Conservation (phyloP, 768 basidiomycete genomes). For the Stropharia rugosoannulata region DNA sequence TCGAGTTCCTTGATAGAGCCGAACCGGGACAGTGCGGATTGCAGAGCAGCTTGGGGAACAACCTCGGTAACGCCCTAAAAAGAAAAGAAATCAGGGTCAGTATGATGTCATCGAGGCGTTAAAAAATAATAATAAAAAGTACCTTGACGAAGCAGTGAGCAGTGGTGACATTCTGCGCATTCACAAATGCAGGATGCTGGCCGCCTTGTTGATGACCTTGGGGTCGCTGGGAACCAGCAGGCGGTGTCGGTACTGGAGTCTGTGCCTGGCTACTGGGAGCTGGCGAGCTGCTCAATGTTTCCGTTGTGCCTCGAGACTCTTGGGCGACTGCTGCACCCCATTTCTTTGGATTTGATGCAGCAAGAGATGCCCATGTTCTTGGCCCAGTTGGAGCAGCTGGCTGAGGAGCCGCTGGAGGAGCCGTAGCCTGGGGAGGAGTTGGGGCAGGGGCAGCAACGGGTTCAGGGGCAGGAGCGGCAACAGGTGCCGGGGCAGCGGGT, state of each 20-base stretch:
- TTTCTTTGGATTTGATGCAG: conserved; percentile 77
- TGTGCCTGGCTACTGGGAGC: conserved; percentile 38
- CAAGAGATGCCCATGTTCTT: conserved; percentile 91
- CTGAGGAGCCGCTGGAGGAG: conserved; percentile 32
- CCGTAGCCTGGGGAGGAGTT: conserved; percentile 27
- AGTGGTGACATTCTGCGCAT: conserved; percentile 64
- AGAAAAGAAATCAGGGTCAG: conserved; percentile 5
- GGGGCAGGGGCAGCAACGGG: conserved; percentile 28
- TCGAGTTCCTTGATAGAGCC: conserved; percentile 87
- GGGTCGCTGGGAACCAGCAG: conserved; percentile 23
- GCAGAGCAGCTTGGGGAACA: conserved; percentile 52
- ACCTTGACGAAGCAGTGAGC: conserved; percentile 94
- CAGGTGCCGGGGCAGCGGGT: conserved; percentile 25
- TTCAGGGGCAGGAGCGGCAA: conserved; percentile 25
- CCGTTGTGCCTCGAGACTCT: conserved; percentile 75
- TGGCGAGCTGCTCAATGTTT: conserved; percentile 41
- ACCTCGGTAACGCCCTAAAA: conserved; percentile 70
- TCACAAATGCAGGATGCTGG: conserved; percentile 45
- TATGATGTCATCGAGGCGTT: not conserved
- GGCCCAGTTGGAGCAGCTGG: conserved; percentile 50
- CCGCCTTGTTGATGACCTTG: conserved; percentile 19
- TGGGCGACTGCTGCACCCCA: conserved; percentile 85
- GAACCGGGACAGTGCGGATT: conserved; percentile 59
- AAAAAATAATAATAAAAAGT: conserved; percentile 9
- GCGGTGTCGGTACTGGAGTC: conserved; percentile 17